phyloP scores from a whole-genome alignment of 805 yeast genomes.

The Ogataea methanolica region DNA sequence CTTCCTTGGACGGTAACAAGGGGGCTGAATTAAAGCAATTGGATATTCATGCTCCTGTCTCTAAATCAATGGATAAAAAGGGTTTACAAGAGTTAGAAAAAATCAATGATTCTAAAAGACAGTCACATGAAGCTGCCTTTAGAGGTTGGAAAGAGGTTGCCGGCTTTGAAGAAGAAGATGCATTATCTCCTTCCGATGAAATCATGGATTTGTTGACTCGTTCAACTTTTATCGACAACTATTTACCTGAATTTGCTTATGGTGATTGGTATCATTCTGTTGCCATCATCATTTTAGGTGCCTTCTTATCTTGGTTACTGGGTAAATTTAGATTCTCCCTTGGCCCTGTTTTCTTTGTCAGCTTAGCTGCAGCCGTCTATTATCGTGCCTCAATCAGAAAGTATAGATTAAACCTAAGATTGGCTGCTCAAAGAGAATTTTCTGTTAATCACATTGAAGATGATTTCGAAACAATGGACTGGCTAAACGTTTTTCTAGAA shows the following conservation, averaged over 20 bases:
- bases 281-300: constrained; percentile 65
- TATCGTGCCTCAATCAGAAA: constrained; percentile 83
- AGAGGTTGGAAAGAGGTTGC: constrained; percentile 96
- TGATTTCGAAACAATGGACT: constrained; percentile 91
- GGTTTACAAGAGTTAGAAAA: constrained; percentile 14
- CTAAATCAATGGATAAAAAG: constrained; percentile 22
- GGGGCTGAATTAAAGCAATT: constrained; percentile 7
- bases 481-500: constrained; percentile 86
- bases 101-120: constrained; percentile 29
- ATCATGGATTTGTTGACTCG: constrained; percentile 62
- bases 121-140: constrained; percentile 59
- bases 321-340: constrained; percentile 76
- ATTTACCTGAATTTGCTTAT: constrained; percentile 67
- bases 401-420: constrained; percentile 69
- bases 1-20: neutral
- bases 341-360: constrained; percentile 75
- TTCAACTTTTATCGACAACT: constrained; percentile 70
- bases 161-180: constrained; percentile 72
- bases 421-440: constrained; percentile 80
- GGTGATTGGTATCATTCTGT: constrained; percentile 97
- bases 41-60: constrained; percentile 25
- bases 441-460: constrained; percentile 76
- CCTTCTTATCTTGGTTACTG: constrained; percentile 66
- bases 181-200: constrained; percentile 63
- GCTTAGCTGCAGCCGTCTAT: constrained; percentile 55